These are phyloP conservation scores for Diplodia seriata DNA, from an alignment of 2,329 filamentous ascomycete genomes.

Conservation along the genomic window DNA sequence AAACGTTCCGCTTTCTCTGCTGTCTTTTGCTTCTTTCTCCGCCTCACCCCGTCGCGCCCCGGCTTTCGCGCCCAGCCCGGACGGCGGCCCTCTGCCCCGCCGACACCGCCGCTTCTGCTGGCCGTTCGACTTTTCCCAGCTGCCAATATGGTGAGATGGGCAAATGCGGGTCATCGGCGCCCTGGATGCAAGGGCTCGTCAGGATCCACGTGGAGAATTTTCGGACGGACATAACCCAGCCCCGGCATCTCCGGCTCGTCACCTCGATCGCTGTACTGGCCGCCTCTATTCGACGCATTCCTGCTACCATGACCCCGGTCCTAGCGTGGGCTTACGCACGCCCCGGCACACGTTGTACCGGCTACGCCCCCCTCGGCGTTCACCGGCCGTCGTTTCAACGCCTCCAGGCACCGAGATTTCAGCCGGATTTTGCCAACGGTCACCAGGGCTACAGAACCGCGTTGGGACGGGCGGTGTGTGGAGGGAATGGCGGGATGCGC, in stretches of 20 bases:
- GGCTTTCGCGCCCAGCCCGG: not conserved
- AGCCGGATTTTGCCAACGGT: not conserved
- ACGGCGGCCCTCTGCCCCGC: not conserved
- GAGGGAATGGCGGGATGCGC: not conserved
- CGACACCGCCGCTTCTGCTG: constrained; percentile 13
- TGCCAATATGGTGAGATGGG: not conserved
- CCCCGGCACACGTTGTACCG: not conserved
- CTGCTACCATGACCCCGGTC: constrained; percentile 24
- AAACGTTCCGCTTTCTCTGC: constrained; percentile 22
- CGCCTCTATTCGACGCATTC: constrained; percentile 26
- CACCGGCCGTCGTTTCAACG: not conserved
- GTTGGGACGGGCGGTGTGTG: not conserved
- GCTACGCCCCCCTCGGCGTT: not conserved
- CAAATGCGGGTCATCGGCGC: constrained; percentile 20
- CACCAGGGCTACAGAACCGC: not conserved
- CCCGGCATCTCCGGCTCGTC: constrained; percentile 27
- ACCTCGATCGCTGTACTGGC: constrained; percentile 6
- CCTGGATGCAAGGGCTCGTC: constrained; percentile 17
- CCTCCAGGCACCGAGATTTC: not conserved
- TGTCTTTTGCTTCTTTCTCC: constrained; percentile 9
- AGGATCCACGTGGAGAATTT: constrained; percentile 29
- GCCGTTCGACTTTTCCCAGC: not conserved
- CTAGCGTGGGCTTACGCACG: constrained; percentile 24
- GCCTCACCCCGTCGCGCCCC: not conserved
- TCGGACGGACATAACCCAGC: constrained; percentile 27